These are phyloP conservation scores for Chaetomiaceae sp. DNA, from an alignment of 2,329 filamentous ascomycete genomes.

Conservation along the genomic window DNA sequence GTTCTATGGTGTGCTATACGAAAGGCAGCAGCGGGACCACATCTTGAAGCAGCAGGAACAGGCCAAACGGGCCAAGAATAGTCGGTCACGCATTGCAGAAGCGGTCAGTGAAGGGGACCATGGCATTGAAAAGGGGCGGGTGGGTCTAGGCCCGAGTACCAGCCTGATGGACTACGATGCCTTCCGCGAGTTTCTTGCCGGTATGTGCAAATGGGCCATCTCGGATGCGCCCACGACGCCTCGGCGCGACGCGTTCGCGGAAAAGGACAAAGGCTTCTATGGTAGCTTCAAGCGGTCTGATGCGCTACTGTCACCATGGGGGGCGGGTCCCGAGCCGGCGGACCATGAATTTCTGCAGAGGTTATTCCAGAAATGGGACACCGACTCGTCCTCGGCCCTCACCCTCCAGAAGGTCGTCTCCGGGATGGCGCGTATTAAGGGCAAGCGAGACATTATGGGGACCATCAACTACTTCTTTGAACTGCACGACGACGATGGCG, in stretches of 20 bases:
- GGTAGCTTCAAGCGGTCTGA: conserved; percentile 49
- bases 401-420: conserved; percentile 89
- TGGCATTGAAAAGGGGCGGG: conserved; percentile 74
- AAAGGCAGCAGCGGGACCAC: conserved; percentile 77
- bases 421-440: conserved; percentile 86
- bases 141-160: conserved; percentile 82
- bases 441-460: conserved; percentile 92
- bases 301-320: conserved; percentile 49
- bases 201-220: conserved; percentile 87
- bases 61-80: conserved; percentile 60
- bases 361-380: conserved; percentile 84
- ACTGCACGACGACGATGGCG: conserved; percentile 87
- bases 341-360: conserved; percentile 93
- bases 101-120: conserved; percentile 40
- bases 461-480: conserved; percentile 98
- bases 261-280: conserved; percentile 56
- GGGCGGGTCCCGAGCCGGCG: conserved; percentile 62
- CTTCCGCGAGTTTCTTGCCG: conserved; percentile 89
- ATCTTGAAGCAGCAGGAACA: conserved; percentile 76
- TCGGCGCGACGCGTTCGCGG: conserved; percentile 42
- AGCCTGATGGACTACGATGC: conserved; percentile 97
- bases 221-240: conserved; percentile 72
- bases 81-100: conserved; percentile 36
- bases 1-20: conserved; percentile 89
- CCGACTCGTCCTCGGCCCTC: conserved; percentile 68